Base-by-base conservation (phyloP, 2,329 filamentous ascomycete genomes). In the Aschersonia sp. region DNA sequence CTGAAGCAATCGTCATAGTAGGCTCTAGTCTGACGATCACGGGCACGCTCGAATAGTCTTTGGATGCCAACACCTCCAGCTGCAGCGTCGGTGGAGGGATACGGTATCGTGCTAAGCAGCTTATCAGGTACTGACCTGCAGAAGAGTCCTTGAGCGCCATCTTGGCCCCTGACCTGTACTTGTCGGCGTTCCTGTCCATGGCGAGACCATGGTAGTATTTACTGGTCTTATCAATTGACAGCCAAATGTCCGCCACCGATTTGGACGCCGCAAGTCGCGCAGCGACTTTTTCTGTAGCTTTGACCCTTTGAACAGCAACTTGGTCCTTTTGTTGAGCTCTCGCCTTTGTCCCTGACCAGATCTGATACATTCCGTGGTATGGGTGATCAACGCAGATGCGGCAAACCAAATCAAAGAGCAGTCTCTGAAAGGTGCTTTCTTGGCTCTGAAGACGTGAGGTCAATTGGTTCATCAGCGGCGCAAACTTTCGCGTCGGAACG, bases 351-450 rank as follows among this genome's bases (percentile, higher is more conserved):
- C 84, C 82, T 2, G 89, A 86, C 71, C 91, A 96, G 42, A 98
- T 87, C 56, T 97, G 89, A 61, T 98, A 94, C 81, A 97, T 91
- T 45, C 89, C 89, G 60, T 98, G 94, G 62, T 89, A 95, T 0
- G 92, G 94, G 65, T 99, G 92, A 49, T 98, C 89, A 9, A 77
- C 73, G 59, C 91, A 97, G 48, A 98, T 95, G 6, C 81, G 82
- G 58, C 81, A 79, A 4, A 97, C 81, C 20, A 98, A 69, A 2
- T 73, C 71, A 46, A 80, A 77, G 2, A 99, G 70, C 1, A 91
- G 72, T 41, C 71, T 73, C 58, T 98, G 92, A 58, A 99, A 98
- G 12, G 74, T 72, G 1, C 73, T 75, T 1, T 74, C 65, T 32
- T 82, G 75, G 51, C 85, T 78, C 51, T 94, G 80, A 5, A 98